phyloP scores from a whole-genome alignment of 2,329 filamentous ascomycete species.

The Coniochaeta pulveracea region DNA sequence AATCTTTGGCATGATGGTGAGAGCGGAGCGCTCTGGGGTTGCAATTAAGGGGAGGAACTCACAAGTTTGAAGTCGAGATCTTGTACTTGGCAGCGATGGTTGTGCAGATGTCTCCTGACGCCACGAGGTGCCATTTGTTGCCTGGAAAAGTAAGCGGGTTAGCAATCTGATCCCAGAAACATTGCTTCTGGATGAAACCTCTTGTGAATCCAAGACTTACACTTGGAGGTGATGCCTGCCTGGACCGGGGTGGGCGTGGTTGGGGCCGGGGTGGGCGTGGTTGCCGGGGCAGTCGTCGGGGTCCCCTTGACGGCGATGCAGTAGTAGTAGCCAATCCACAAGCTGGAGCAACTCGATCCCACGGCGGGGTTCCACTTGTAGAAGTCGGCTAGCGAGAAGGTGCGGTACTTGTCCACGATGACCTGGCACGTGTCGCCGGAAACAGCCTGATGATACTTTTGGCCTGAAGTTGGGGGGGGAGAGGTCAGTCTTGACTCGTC shows the following conservation, averaged over 20 bases:
- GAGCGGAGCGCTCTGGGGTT: no score
- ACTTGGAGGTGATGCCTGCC: neutral
- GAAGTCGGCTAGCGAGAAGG: neutral
- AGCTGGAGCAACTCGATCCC: neutral
- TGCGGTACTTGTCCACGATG: neutral
- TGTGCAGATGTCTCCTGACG: neutral
- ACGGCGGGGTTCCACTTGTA: slow-evolving; percentile 3
- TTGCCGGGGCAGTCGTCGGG: neutral
- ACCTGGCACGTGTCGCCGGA: neutral
- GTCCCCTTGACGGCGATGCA: slow-evolving; percentile 1
- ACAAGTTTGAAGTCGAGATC: neutral
- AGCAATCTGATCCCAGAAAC: no score
- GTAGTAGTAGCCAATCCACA: slow-evolving; percentile 2
- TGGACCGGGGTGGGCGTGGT: neutral
- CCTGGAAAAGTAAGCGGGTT: neutral
- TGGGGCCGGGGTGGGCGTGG: no score
- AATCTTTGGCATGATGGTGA: neutral
- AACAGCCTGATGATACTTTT: neutral
- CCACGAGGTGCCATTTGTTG: neutral
- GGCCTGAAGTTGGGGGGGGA: neutral
- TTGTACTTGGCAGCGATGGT: neutral
- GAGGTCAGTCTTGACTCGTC: no score
- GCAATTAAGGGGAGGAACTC: neutral
- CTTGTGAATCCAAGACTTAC: neutral
- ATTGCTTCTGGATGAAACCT: no score